Evolutionary conservation across 768 basidiomycete genomes (phyloP), one percentile per base, ranked within the genome.

Genomic region (Strobilomyces dryophilus): DNA sequence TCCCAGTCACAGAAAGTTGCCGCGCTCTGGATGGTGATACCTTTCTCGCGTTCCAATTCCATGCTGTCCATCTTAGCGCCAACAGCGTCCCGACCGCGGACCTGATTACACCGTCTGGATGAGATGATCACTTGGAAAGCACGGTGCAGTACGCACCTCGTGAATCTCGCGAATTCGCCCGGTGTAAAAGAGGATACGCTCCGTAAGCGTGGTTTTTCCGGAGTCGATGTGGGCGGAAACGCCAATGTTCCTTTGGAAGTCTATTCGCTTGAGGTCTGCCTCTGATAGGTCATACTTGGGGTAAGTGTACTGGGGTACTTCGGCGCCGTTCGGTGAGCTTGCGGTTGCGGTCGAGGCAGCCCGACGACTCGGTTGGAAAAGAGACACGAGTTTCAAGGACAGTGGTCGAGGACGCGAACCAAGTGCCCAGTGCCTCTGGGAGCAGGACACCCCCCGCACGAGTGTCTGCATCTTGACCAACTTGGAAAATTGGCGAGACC

Each of bases 1-100:
- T 88, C 79, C 97, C 97, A 99, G 67, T 98, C 95, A 61, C 93
- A 95, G 72, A 95, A 99, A 0, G 97, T 98, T 1, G 97, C 97
- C 4, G 97, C 97, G 63, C 91, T 94, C 72, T 99, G 97, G 57
- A 99, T 99, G 32, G 97, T 99, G 63, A 99, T 99, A 36, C 97
- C 97, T 74, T 99, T 98, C 72, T 98, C 97, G 44, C 95, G 79
- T 70, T 99, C 97, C 5, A 99, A 77, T 57, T 99, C 97, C 97
- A 99, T 99, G 61, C 88, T 92, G 71, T 99, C 97, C 97, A 99
- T 99, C 77, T 99, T 99, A 8, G 97, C 97, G 48, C 97, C 97
- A 18, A 98, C 94, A 27, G 87, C 85, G 69, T 99, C 97, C 49
- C 89, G 81, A 41, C 97, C 97, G 55, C 97, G 80, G 55, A 95